Conservation (phyloP, 2,329 filamentous ascomycete species). For the Colletotrichum echinochloae region DNA sequence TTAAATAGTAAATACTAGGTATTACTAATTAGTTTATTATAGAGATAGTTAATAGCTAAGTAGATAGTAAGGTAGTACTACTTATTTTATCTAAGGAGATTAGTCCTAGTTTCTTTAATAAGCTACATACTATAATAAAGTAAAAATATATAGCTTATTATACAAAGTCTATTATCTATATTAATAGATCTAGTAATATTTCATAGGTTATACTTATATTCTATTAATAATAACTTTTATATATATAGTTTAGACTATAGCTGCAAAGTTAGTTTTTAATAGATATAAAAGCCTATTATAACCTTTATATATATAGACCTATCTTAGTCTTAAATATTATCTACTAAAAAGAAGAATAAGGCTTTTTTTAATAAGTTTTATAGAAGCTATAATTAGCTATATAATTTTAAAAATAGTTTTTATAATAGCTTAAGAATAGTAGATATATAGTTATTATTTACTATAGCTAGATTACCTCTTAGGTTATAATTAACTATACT, state of each 20-base stretch:
- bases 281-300: not conserved
- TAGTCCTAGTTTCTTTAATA: slow-evolving; percentile 4
- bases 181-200: not conserved
- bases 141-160: not conserved
- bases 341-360: not conserved
- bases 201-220: too few species aligned
- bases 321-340: not conserved
- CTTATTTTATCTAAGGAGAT: slow-evolving; percentile 17
- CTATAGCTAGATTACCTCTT: not conserved
- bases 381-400: not conserved
- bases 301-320: not conserved
- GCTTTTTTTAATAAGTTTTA: not conserved
- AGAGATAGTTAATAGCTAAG: slow-evolving; percentile 7
- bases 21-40: slow-evolving; percentile 7
- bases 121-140: not conserved
- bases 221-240: slow-evolving; percentile 5
- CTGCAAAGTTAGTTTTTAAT: not conserved
- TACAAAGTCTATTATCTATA: slow-evolving; percentile 4
- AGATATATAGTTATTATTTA: not conserved
- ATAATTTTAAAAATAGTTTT: not conserved
- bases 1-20: slow-evolving; percentile 15
- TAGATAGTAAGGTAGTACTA: slow-evolving; percentile 14
- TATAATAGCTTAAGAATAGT: not conserved
- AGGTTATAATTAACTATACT: too few species aligned
- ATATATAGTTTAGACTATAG: not conserved